Conservation (phyloP, 2,329 filamentous ascomycete species). For the Hymenoscyphus occultus region DNA sequence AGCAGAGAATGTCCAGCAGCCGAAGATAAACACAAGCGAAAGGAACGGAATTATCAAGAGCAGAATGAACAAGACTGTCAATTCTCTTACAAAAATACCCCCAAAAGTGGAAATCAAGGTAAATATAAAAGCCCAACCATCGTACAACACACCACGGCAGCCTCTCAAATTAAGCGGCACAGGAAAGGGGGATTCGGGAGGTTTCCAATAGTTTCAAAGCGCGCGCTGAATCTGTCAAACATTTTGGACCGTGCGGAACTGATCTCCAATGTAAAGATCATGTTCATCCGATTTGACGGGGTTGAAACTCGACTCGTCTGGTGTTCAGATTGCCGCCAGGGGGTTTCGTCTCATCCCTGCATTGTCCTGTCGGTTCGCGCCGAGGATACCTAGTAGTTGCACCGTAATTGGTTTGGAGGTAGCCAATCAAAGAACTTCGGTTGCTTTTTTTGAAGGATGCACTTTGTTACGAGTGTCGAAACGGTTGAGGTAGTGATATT, state of each 20-base stretch:
- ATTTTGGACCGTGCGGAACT: conserved; percentile 2
- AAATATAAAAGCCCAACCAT: background rate
- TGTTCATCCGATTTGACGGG: conserved; percentile 18
- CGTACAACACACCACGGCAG: background rate
- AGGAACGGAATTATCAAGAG: conserved; percentile 10
- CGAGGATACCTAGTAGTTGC: background rate
- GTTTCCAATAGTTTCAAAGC: conserved; percentile 26
- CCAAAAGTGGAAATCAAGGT: background rate
- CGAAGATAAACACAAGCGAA: conserved; percentile 7
- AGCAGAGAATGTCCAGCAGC: conserved; percentile 27
- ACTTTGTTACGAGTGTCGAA: background rate
- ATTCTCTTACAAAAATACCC: background rate
- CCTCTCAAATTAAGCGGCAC: background rate
- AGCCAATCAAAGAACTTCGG: background rate
- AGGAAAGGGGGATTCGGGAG: conserved; percentile 15
- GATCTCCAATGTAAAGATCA: conserved; percentile 14
- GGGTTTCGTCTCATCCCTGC: conserved; percentile 11
- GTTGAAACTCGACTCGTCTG: conserved; percentile 28
- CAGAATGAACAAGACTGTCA: conserved; percentile 10
- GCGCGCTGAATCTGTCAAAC: conserved; percentile 8
- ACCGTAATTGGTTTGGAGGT: background rate
- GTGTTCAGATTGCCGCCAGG: conserved; percentile 25
- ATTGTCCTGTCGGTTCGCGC: conserved; percentile 7
- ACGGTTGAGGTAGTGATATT: background rate
- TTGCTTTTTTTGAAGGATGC: conserved; percentile 5